Evolutionary conservation across 768 basidiomycete species (phyloP), one percentile per base, ranked within the genome.

Genomic region (Tricholoma saponaceum): DNA sequence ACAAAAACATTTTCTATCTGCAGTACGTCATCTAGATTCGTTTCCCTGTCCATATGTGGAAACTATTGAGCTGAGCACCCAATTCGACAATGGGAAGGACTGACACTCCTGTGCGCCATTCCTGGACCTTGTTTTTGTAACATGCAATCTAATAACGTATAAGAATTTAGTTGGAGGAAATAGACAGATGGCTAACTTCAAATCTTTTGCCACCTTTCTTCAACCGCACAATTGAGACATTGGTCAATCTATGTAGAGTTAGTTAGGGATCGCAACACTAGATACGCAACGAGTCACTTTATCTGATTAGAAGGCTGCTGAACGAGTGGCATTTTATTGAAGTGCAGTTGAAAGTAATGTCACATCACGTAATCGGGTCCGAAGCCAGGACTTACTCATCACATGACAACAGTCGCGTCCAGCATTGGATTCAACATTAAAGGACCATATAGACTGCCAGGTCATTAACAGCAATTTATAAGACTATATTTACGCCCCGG

Each of bases 61-160:
- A 56, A 59, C 44, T 54, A 52, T 28, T 58, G 18, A 26, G 32
- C 22, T 9, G 44, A 32, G 28, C 8, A 30, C 28, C 50, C 8
- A n/a, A 33, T 46, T 39, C 23, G 23, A 56, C 33, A 46, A 28
- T 32, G 7, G 5, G 25, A 56, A 18, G n/a, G 26, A 77, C 87
- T 69, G 72, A 92, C 87, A 96, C 90, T 60, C 95, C 95, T 57
- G 83, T 92, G 58, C 97, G 79, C 84, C 88, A 99, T 70, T 97
- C 95, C 64, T 95, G 92, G 25, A 99, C 97, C 74, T 98, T 98
- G 74, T 99, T 99, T 79, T 98, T 96, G 79, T 98, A 99, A 73
- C 95, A 97, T 35, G 97, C 96, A 66, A 99, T 90, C 96, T 81
- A 10, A 28, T 23, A 18, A 13, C 37, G 25, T 20, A 32, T 70